Base-by-base conservation (phyloP, 257 asterid genomes). In the Nicotiana benthamiana region DNA sequence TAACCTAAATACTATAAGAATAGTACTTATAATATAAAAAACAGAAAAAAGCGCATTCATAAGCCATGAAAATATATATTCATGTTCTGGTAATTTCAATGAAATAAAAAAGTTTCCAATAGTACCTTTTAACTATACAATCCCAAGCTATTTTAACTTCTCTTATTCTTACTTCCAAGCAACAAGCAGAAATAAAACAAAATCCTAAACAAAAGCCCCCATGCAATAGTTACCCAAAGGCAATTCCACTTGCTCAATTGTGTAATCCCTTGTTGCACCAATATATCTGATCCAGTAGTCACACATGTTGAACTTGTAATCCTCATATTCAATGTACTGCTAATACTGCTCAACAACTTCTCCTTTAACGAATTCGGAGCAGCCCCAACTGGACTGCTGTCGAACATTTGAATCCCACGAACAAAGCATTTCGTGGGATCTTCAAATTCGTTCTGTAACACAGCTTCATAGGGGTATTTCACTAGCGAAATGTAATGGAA, bases 131-230 rank as follows among this genome's bases (percentile, higher is more conserved):
- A 32, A 9, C 10, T 13, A 72, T 24, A 59, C 2, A 5, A n/a
- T 40, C n/a, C 6, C 60, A 43, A 46, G 1, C 40, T 34, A 30
- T 59, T 4, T 82, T 72, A 87, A 65, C 79, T 87, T 64, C 90
- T 84, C 75, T 87, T 85, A 28, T 85, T 87, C 79, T 85, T 87
- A 64, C 80, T 83, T 53, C 88, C 87, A 30, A 65, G 1, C 66
- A 85, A 75, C 83, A 87, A 68, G 48, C 80, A 26, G 34, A 85
- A 82, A 83, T 87, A 87, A 82, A 83, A 87, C 77, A 85, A 51
- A 15, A 83, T 80, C 82, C 90, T 83, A 56, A 87, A 87, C 75
- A 87, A 61, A 57, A 87, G 53, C 1, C 90, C 90, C 90, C 90
- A 85, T n/a, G 85, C 84, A 79, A 81, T 51, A 27, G 88, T 85